Evolutionary conservation across 1,284 basidiomycete species (phyloP), one percentile per base, ranked within the genome.

Genomic region (Apiotrichum sp.): DNA sequence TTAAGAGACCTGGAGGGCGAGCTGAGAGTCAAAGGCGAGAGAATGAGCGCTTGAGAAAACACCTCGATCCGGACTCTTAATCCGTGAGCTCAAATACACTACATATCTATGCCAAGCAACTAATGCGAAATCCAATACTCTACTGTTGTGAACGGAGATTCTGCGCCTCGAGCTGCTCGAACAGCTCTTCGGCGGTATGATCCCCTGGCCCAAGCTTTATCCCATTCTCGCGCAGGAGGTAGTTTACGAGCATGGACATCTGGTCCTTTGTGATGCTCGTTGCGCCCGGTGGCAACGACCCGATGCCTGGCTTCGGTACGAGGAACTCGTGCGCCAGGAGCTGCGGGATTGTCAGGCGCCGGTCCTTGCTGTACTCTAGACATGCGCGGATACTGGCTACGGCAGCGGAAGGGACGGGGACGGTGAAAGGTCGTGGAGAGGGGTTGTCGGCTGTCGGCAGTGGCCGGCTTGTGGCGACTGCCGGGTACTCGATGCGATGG

Each of bases 271-370:
- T 71, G 39, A 77, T 73, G 3, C 66, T 58, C 8, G 73, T 75
- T 1, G 69, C 58, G 10, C 65, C 69, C 1, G 66, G 60, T 13
- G 71, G 70, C 4, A 70, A 40, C 6, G 56, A 50, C 3, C 36
- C 33, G n/a, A 36, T 34, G 42, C 53, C 53, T 0, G 55, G 57
- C 8, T 52, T 52, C 3, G 72, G 69, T 36, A 60, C 65, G 55
- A 80, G 63, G 59, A 78, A 79, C 38, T 75, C 72, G 63, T 79
- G 75, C 29, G 66, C 53, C 31, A 81, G 62, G 46, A 81, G 64
- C 57, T 79, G 73, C 3, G 77, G 76, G 48, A 82, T 81, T 33
- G 78, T 78, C 55, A 80, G 71, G 3, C 81, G 69, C 31, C 73
- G 59, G 56, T 78, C 78, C 45, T 78, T 76, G 32, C 75, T 63